A percentile compares a stretch with the other conserved stretches of the same genome.
phyloP scores from a whole-genome alignment of 225 moss, liverwort and hornwort genomes.

The Bryoerythrophyllum caledonicum region DNA sequence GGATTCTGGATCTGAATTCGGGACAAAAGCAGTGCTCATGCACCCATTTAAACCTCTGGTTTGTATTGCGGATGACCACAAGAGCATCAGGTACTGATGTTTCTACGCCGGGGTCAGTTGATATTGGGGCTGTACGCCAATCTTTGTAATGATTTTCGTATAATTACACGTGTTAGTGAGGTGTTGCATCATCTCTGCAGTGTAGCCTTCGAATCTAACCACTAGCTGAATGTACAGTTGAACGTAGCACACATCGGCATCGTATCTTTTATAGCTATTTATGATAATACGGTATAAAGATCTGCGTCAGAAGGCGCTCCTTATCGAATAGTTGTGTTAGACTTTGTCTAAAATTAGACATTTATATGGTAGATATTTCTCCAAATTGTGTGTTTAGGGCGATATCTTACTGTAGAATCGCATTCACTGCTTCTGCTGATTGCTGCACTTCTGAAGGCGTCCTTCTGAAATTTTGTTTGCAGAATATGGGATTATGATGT shows the following conservation, averaged over 20 bases:
- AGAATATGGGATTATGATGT: slow-evolving; percentile 93
- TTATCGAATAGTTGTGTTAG: background rate
- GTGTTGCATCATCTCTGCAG: background rate
- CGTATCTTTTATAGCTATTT: background rate
- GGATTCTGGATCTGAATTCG: slow-evolving; percentile 79
- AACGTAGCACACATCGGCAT: background rate
- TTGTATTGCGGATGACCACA: slow-evolving; percentile 87
- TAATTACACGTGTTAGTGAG: background rate
- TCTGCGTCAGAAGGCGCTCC: background rate
- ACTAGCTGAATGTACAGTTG: background rate
- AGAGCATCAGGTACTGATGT: slow-evolving; percentile 71
- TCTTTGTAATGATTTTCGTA: background rate
- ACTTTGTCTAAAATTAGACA: slow-evolving; percentile 1
- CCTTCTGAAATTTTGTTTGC: slow-evolving; percentile 18
- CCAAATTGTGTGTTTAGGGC: background rate
- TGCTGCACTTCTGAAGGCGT: slow-evolving; percentile 16
- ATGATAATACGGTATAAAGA: background rate
- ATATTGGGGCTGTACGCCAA: background rate
- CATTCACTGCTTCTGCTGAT: background rate
- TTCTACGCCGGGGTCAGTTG: background rate
- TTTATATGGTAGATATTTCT: background rate
- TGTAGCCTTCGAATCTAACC: background rate
- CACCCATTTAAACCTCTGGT: slow-evolving; percentile 87
- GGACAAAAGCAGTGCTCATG: slow-evolving; percentile 82
- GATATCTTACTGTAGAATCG: background rate